Percentiles rank a stretch among this genome's conserved stretches.
Evolutionary conservation across 2,329 filamentous ascomycete species (phyloP).

Genomic region (Aspergillus neotritici): DNA sequence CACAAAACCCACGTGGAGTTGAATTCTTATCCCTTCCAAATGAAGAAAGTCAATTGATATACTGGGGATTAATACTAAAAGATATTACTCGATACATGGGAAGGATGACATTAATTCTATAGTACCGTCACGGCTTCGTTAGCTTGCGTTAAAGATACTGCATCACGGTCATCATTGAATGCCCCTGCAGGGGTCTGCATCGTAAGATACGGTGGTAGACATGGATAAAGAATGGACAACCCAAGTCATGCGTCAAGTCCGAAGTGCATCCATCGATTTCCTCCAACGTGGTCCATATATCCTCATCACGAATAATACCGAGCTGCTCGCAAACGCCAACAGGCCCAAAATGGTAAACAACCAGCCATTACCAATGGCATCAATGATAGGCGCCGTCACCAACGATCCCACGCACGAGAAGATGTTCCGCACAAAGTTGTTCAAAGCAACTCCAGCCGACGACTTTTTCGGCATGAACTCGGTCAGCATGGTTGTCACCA

Average conservation of each 20-base stretch:
- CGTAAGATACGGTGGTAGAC: neutral
- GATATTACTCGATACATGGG: too few relatives aligned
- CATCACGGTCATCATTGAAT: neutral
- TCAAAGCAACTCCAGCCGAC: constrained; percentile 68
- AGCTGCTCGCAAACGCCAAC: constrained; percentile 54
- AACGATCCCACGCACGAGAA: constrained; percentile 66
- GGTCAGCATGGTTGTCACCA: constrained; percentile 74
- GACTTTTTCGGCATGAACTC: constrained; percentile 72
- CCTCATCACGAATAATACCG: constrained; percentile 57
- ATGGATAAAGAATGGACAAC: neutral
- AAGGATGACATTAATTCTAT: too few relatives aligned
- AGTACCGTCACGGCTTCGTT: too few relatives aligned
- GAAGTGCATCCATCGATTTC: constrained; percentile 50
- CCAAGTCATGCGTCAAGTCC: constrained; percentile 10
- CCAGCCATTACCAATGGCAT: constrained; percentile 69
- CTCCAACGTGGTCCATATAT: constrained; percentile 60
- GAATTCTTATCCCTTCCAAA: too few relatives aligned
- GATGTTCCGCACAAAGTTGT: constrained; percentile 76
- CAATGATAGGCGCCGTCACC: constrained; percentile 64
- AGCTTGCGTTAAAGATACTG: neutral
- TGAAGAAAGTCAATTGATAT: too few relatives aligned
- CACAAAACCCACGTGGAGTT: too few relatives aligned
- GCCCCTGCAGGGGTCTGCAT: too few relatives aligned
- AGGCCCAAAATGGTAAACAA: constrained; percentile 60
- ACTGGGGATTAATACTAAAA: too few relatives aligned